phyloP scores from a whole-genome alignment of 2,329 filamentous ascomycete species.

The Xylaria digitata region DNA sequence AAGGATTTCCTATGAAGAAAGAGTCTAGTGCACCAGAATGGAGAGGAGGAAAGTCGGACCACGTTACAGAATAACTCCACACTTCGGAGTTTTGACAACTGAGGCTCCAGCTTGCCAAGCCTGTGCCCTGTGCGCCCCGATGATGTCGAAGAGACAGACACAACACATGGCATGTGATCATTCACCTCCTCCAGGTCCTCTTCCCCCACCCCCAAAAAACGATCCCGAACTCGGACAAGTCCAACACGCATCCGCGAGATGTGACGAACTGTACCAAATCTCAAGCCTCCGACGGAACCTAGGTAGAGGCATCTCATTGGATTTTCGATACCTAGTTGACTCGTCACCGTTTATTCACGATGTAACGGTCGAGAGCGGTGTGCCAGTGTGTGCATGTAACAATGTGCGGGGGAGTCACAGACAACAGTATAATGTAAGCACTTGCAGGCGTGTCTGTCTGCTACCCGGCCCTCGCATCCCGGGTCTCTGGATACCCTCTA shows the following conservation, averaged over 20 bases:
- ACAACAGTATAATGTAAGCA: constrained; percentile 10
- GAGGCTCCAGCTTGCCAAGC: no score
- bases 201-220: neutral
- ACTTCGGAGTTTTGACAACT: neutral
- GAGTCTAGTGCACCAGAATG: neutral
- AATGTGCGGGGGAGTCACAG: constrained; percentile 43
- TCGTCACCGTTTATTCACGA: constrained; percentile 12
- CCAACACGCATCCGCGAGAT: neutral
- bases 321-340: neutral
- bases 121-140: no score
- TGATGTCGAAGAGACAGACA: no score
- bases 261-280: constrained; percentile 1
- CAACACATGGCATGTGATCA: neutral
- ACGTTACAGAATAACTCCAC: constrained; percentile 3
- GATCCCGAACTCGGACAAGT: constrained; percentile 18
- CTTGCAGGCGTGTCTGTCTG: constrained; percentile 15
- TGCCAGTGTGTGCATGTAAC: constrained; percentile 8
- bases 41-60: neutral
- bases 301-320: constrained; percentile 2
- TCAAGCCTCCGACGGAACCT: neutral
- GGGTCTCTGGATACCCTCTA: constrained; percentile 19
- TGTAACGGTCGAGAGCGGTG: constrained; percentile 29
- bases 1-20: neutral
- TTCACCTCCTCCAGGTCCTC: neutral
- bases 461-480: constrained; percentile 17